Base-by-base conservation (phyloP, 192 early-diverging fungal genomes). In the Entophlyctis helioformis region DNA sequence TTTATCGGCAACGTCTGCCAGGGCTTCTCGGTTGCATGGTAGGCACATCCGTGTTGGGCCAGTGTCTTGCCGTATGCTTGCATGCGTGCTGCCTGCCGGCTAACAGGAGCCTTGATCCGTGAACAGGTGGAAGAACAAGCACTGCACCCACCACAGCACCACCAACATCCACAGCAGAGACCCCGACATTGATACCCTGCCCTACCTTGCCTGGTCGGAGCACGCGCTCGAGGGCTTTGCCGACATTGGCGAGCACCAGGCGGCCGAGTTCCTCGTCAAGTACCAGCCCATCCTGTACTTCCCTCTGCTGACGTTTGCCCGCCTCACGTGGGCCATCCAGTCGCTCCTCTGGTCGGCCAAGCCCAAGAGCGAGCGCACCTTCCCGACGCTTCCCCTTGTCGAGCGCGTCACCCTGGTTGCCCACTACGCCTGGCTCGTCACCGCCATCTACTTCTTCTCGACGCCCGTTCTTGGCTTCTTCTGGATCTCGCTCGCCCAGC, bases 41-140 rank as follows among this genome's bases (percentile, higher is more conserved):
- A n/a, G n/a, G n/a, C n/a, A n/a, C n/a, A n/a, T n/a, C n/a, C n/a
- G n/a, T n/a, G n/a, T n/a, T n/a, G n/a, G n/a, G n/a, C n/a, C n/a
- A n/a, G n/a, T n/a, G n/a, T n/a, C n/a, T n/a, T n/a, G n/a, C n/a
- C n/a, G n/a, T n/a, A n/a, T n/a, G n/a, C n/a, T n/a, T n/a, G n/a
- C n/a, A n/a, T n/a, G n/a, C n/a, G n/a, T n/a, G n/a, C n/a, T n/a
- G n/a, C n/a, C n/a, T n/a, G n/a, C n/a, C n/a, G n/a, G n/a, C n/a
- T n/a, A n/a, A n/a, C n/a, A n/a, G n/a, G n/a, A n/a, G n/a, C n/a
- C n/a, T 84, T 72, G 80, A 53, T 84, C 82, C 45, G 76, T 85
- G 9, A 56, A 67, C 12, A 87, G 86, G 80, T 89, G 86, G 86
- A 89, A 89, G 59, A 68, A 86, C 60, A 89, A 89, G 66, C 86